Percentiles rank a stretch among this genome's conserved stretches.
These are phyloP conservation scores for Metarhizium album DNA, from an alignment of 2,329 filamentous ascomycete genomes.

Conservation along the genomic window DNA sequence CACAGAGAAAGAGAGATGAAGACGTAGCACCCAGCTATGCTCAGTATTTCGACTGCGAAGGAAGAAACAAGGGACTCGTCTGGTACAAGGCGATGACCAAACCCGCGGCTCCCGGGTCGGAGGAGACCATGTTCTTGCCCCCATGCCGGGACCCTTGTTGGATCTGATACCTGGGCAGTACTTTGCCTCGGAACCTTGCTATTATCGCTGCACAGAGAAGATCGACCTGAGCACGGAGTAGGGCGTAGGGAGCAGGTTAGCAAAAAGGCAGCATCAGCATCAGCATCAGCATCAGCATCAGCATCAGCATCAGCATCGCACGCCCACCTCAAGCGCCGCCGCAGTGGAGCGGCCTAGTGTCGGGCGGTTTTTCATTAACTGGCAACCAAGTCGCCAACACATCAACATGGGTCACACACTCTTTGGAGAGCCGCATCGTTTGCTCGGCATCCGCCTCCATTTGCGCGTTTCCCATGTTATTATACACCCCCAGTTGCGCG, in stretches of 20 bases:
- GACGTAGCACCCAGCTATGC: too few species aligned
- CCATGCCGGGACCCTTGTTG: background rate
- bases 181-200: background rate
- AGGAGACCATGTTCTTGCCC: conserved; percentile 1
- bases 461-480: conserved; percentile 26
- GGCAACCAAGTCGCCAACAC: conserved; percentile 81
- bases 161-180: background rate
- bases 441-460: conserved; percentile 44
- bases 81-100: background rate
- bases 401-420: conserved; percentile 69
- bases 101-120: background rate
- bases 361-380: conserved; percentile 57
- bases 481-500: conserved; percentile 38
- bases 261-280: background rate
- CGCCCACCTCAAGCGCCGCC: conserved; percentile 33
- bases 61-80: too few species aligned
- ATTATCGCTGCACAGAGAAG: background rate
- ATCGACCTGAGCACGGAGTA: background rate
- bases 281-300: background rate
- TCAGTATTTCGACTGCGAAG: too few species aligned
- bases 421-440: conserved; percentile 51
- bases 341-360: conserved; percentile 54
- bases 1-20: too few species aligned
- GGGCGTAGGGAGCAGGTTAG: too few species aligned
- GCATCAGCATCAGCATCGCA: background rate